Evolutionary conservation across 1,284 basidiomycete genomes (phyloP).

Genomic region (Austroboletus novae-zelandiae): DNA sequence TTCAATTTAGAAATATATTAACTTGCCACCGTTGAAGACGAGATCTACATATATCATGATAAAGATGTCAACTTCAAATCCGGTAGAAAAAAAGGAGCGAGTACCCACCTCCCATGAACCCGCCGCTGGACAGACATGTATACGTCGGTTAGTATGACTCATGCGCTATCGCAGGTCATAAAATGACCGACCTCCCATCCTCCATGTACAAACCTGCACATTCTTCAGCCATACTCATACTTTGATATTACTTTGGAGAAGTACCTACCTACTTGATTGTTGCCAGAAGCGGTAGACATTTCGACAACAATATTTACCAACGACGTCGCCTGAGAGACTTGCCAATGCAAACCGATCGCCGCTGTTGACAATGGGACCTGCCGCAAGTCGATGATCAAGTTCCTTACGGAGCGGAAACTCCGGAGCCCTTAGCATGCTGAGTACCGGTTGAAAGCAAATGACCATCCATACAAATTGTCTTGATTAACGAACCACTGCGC

Average conservation of each 20-base stretch:
- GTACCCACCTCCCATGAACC: slow-evolving; percentile 50
- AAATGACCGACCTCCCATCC: slow-evolving; percentile 45
- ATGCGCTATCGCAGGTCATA: too few relatives aligned
- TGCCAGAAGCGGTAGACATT: slow-evolving; percentile 43
- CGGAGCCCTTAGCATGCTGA: not conserved
- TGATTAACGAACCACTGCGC: slow-evolving; percentile 46
- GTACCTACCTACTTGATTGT: slow-evolving; percentile 43
- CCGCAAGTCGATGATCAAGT: slow-evolving; percentile 47
- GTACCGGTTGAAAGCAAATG: not conserved
- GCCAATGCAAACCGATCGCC: slow-evolving; percentile 73
- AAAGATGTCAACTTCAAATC: slow-evolving; percentile 1
- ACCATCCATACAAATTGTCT: slow-evolving; percentile 44
- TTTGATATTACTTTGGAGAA: not conserved
- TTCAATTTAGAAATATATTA: not conserved
- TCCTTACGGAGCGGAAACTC: slow-evolving; percentile 45
- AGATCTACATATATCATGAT: slow-evolving; percentile 36
- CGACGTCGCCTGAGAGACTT: slow-evolving; percentile 76
- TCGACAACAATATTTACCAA: slow-evolving; percentile 54
- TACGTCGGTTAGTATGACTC: not conserved
- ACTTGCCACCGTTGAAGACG: slow-evolving; percentile 45
- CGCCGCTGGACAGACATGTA: slow-evolving; percentile 38
- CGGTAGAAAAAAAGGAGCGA: not conserved
- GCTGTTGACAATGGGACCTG: slow-evolving; percentile 47
- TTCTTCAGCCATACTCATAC: not conserved
- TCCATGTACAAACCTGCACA: slow-evolving; percentile 48